Evolutionary conservation across 495 filamentous ascomycete species (phyloP).

Genomic region (Podospora appendiculata): DNA sequence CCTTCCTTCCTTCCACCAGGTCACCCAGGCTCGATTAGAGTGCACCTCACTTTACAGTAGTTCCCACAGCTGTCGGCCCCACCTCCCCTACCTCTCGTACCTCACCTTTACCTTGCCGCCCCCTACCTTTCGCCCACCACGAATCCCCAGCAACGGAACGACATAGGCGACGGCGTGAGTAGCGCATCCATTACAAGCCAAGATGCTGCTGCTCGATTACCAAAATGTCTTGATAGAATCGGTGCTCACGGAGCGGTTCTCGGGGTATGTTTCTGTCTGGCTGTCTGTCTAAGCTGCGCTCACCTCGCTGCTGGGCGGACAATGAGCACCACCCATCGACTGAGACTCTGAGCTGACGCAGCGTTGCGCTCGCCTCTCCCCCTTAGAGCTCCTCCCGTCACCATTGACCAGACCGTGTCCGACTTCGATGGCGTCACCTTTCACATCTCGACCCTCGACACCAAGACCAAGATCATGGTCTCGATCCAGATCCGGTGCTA

Average conservation of each 20-base stretch:
- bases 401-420: constrained; percentile 94
- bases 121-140: constrained; percentile 4
- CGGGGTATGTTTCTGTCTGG: constrained; percentile 54
- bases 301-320: no score
- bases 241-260: constrained; percentile 89
- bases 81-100: no score
- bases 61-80: constrained; percentile 10
- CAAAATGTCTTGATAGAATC: constrained; percentile 97
- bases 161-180: neutral
- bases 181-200: constrained; percentile 17
- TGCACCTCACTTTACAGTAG: no score
- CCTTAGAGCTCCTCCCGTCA: constrained; percentile 65
- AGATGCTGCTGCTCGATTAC: constrained; percentile 96
- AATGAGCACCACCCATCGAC: no score
- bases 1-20: constrained; percentile 2
- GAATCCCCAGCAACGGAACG: constrained; percentile 1
- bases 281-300: no score
- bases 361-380: constrained; percentile 1
- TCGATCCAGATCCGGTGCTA: constrained; percentile 93
- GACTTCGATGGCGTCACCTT: constrained; percentile 98
- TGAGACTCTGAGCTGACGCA: no score
- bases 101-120: neutral
- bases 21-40: no score
- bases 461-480: constrained; percentile 85
- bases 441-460: constrained; percentile 91